Percentiles rank a stretch among this genome's conserved stretches.
phyloP scores from a whole-genome alignment of 2,329 filamentous ascomycete species.

The Claviceps cyperi region DNA sequence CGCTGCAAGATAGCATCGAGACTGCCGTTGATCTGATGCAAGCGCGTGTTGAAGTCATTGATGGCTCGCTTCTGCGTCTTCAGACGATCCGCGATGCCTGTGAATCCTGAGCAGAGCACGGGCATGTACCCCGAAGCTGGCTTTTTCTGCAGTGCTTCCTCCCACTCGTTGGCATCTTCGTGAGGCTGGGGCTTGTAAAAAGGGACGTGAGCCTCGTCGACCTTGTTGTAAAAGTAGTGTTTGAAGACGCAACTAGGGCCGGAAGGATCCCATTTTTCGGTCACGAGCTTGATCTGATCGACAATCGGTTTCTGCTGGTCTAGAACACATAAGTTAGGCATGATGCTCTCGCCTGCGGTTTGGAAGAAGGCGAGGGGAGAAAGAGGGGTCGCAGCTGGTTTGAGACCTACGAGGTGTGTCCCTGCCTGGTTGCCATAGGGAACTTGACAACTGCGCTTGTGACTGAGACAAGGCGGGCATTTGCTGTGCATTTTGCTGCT shows the following conservation, averaged over 20 bases:
- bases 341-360: background rate
- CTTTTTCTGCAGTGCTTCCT: conserved; percentile 68
- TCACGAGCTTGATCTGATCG: conserved; percentile 57
- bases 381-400: background rate
- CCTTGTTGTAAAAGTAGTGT: conserved; percentile 78
- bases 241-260: conserved; percentile 60
- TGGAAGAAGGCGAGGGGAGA: background rate
- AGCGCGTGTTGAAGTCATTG: conserved; percentile 51
- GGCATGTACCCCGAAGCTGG: conserved; percentile 64
- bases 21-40: conserved; percentile 68
- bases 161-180: conserved; percentile 69
- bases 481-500: conserved; percentile 26
- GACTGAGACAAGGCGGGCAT: conserved; percentile 29
- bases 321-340: conserved; percentile 7
- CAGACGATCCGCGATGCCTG: conserved; percentile 55
- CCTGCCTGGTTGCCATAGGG: conserved; percentile 38
- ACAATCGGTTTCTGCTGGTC: conserved; percentile 52
- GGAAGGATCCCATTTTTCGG: conserved; percentile 59
- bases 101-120: conserved; percentile 60
- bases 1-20: conserved; percentile 58
- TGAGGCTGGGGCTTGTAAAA: conserved; percentile 57
- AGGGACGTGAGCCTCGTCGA: conserved; percentile 58
- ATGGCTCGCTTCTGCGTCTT: conserved; percentile 58
- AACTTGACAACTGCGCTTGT: conserved; percentile 32
- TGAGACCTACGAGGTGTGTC: conserved; percentile 30